phyloP scores from a whole-genome alignment of 805 yeast genomes.

The Yarrowia keelungensis region DNA sequence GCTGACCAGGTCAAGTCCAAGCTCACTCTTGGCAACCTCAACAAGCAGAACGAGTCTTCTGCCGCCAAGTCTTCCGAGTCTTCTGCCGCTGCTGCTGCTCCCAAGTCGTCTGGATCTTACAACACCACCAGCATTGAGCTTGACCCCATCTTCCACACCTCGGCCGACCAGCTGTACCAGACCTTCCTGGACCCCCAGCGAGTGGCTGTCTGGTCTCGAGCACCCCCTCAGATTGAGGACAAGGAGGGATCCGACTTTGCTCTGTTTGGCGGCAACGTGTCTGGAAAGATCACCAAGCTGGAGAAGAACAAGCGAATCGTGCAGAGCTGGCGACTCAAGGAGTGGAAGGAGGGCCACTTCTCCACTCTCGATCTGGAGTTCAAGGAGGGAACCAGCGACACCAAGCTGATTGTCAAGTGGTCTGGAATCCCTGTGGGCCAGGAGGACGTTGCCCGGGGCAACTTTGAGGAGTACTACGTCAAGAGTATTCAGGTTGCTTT shows the following conservation, averaged over 20 bases:
- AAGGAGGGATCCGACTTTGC: constrained; percentile 65
- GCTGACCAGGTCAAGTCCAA: constrained; percentile 66
- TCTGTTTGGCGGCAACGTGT: constrained; percentile 86
- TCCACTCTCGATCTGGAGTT: constrained; percentile 72
- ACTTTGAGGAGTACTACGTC: constrained; percentile 89
- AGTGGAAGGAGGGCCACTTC: constrained; percentile 87
- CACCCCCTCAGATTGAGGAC: constrained; percentile 65
- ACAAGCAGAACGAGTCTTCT: constrained; percentile 42
- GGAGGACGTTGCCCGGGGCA: constrained; percentile 82
- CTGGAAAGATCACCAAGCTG: constrained; percentile 70
- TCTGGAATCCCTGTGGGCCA: constrained; percentile 94
- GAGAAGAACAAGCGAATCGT: constrained; percentile 65
- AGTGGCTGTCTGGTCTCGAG: constrained; percentile 90
- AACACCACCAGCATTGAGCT: constrained; percentile 82
- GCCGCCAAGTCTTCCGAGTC: constrained; percentile 38
- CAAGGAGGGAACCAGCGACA: constrained; percentile 82
- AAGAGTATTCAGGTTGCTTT: constrained; percentile 88
- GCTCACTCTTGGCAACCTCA: constrained; percentile 61
- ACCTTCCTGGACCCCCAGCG: constrained; percentile 79
- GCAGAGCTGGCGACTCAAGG: constrained; percentile 84
- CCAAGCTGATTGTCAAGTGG: constrained; percentile 78
- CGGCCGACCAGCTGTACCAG: constrained; percentile 82
- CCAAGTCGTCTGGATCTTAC: constrained; percentile 50
- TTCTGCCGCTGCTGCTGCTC: constrained; percentile 52
- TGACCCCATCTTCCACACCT: constrained; percentile 81